Evolutionary conservation across 352 stramenopile genomes (phyloP).

Genomic region (Phytophthora pini): DNA sequence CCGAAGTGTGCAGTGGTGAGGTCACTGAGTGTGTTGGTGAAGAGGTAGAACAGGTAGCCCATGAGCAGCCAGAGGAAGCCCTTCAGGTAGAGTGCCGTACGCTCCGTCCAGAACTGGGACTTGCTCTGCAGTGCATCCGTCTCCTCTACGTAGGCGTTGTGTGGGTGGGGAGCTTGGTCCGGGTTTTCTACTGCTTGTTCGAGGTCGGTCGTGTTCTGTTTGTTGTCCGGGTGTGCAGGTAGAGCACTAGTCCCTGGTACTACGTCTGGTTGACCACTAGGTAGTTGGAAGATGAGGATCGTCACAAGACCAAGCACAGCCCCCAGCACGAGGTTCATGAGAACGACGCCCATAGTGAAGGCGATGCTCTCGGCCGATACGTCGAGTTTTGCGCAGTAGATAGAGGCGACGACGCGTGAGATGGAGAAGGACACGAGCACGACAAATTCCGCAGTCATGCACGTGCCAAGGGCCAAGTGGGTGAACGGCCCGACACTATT

Average conservation of each 20-base stretch:
- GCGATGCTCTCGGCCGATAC: slow-evolving; percentile 55
- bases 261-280: slow-evolving; percentile 38
- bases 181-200: slow-evolving; percentile 34
- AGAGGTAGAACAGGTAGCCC: slow-evolving; percentile 69
- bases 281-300: slow-evolving; percentile 64
- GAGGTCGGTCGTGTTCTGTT: slow-evolving; percentile 28
- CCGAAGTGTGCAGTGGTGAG: slow-evolving; percentile 55
- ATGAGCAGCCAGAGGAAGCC: slow-evolving; percentile 70
- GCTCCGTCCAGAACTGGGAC: slow-evolving; percentile 30
- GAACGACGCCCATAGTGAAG: slow-evolving; percentile 59
- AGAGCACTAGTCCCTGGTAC: not conserved
- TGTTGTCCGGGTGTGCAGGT: slow-evolving; percentile 14
- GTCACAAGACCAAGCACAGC: slow-evolving; percentile 53
- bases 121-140: slow-evolving; percentile 22
- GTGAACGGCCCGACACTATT: slow-evolving; percentile 72
- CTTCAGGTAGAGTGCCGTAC: slow-evolving; percentile 57
- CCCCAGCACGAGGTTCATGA: slow-evolving; percentile 62
- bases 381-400: slow-evolving; percentile 64
- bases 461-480: slow-evolving; percentile 66
- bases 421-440: slow-evolving; percentile 74
- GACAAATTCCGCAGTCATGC: slow-evolving; percentile 72
- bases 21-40: slow-evolving; percentile 60
- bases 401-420: slow-evolving; percentile 62
- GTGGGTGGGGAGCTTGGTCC: slow-evolving; percentile 46
- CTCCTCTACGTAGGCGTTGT: slow-evolving; percentile 66